A percentile compares a stretch with the other conserved stretches of the same genome.
These are phyloP conservation scores for Hypoxylon perforatum DNA, from an alignment of 495 filamentous ascomycete species.

Conservation along the genomic window DNA sequence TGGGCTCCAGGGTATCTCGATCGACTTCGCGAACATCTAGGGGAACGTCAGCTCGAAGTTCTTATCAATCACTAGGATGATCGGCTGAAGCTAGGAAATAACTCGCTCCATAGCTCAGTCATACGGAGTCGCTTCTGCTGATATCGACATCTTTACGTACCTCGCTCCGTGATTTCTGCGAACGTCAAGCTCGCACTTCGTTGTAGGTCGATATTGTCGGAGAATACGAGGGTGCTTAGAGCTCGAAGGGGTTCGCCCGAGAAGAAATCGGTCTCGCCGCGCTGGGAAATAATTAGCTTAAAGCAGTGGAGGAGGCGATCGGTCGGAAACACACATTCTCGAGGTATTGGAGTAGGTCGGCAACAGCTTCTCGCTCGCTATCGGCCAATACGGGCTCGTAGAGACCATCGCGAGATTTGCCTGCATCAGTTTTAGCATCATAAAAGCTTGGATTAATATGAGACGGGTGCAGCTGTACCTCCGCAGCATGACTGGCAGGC, in stretches of 20 bases:
- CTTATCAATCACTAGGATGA: not conserved
- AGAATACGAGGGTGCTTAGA: conserved; percentile 94
- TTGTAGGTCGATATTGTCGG: conserved; percentile 98
- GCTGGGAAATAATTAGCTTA: conserved; percentile 61
- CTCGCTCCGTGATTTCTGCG: conserved; percentile 98
- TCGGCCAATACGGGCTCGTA: conserved; percentile 97
- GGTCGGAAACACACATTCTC: conserved; percentile 79
- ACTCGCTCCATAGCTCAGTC: not conserved
- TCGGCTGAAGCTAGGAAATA: not conserved
- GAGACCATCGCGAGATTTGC: conserved; percentile 88
- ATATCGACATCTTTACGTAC: conserved; percentile 61
- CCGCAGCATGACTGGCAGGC: conserved; percentile 63
- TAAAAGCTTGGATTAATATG: conserved; percentile 16
- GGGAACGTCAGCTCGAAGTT: conserved; percentile 28
- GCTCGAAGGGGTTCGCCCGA: conserved; percentile 94
- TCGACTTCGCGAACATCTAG: conserved; percentile 97
- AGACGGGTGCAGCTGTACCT: conserved; percentile 48
- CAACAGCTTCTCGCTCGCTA: conserved; percentile 96
- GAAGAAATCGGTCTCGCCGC: conserved; percentile 97
- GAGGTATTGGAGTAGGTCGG: conserved; percentile 92
- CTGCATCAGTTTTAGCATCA: conserved; percentile 55
- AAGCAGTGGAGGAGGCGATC: conserved; percentile 31
- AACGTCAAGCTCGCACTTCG: conserved; percentile 98
- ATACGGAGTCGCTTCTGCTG: not conserved
- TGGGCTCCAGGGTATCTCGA: conserved; percentile 92